These are phyloP conservation scores for Yarrowia bubula DNA, from an alignment of 805 yeast genomes.

Conservation along the genomic window DNA sequence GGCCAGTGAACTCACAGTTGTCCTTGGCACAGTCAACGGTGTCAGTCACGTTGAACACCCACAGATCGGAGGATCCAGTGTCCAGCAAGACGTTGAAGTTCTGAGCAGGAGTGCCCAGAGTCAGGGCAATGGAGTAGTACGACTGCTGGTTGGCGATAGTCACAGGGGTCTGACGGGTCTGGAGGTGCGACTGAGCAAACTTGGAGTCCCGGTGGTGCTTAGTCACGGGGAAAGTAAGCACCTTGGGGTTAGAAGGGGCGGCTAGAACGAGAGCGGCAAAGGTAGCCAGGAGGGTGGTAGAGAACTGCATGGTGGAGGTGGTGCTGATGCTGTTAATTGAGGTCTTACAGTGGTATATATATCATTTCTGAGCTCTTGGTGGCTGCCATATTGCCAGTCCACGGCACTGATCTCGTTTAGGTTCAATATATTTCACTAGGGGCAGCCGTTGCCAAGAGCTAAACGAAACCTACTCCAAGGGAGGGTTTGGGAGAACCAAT, in stretches of 20 bases:
- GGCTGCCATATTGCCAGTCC: background rate
- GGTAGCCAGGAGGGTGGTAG: background rate
- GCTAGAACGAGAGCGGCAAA: background rate
- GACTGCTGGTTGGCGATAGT: background rate
- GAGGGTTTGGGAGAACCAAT: background rate
- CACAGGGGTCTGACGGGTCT: background rate
- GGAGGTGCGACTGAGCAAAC: background rate
- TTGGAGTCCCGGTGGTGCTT: background rate
- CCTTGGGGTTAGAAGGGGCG: constrained; percentile 5
- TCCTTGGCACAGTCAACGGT: background rate
- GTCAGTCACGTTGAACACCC: constrained; percentile 45
- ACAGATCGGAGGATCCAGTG: constrained; percentile 70
- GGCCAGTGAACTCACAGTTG: background rate
- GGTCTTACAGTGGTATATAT: too few relatives aligned
- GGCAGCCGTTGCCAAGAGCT: background rate
- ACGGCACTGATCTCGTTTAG: background rate
- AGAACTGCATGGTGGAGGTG: background rate
- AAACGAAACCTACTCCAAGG: background rate
- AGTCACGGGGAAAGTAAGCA: background rate
- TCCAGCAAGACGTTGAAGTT: constrained; percentile 55
- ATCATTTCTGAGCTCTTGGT: background rate
- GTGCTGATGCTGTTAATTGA: background rate
- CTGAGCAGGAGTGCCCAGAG: constrained; percentile 59
- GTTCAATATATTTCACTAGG: background rate
- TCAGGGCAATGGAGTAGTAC: constrained; percentile 30